These are phyloP conservation scores for Acrocalymma vagum DNA, from an alignment of 2,329 filamentous ascomycete species.

Conservation along the genomic window DNA sequence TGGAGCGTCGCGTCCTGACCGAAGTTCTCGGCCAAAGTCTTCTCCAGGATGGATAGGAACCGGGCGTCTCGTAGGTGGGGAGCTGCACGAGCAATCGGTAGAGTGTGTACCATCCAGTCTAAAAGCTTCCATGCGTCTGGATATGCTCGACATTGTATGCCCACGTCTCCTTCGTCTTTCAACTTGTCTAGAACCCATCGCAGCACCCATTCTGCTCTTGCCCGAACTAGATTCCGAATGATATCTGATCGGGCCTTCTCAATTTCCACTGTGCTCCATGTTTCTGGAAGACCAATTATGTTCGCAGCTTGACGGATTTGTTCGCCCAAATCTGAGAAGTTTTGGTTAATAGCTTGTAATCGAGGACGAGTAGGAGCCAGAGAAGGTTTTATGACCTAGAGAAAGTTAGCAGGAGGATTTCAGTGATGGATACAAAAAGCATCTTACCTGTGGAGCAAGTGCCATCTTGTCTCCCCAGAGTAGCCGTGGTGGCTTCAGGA, in stretches of 20 bases:
- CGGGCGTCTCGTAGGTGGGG: constrained; percentile 75
- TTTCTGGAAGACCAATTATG: constrained; percentile 47
- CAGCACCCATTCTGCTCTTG: constrained; percentile 70
- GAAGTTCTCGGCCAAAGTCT: constrained; percentile 67
- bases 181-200: constrained; percentile 72
- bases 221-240: constrained; percentile 27
- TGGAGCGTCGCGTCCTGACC: constrained; percentile 16
- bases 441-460: neutral
- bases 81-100: constrained; percentile 74
- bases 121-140: constrained; percentile 67
- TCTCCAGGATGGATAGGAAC: constrained; percentile 72
- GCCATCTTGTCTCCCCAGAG: constrained; percentile 30
- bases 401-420: constrained; percentile 5
- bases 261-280: constrained; percentile 29
- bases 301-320: constrained; percentile 51
- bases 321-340: constrained; percentile 44
- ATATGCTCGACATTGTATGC: constrained; percentile 51
- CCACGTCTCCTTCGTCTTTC: constrained; percentile 49
- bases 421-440: neutral
- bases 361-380: constrained; percentile 44
- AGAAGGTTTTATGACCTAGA: constrained; percentile 17
- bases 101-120: constrained; percentile 66
- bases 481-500: constrained; percentile 10
- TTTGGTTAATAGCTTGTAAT: constrained; percentile 50
- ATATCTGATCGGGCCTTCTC: constrained; percentile 12